These are phyloP conservation scores for Aeschynomene evenia DNA, from an alignment of 306 rosid genomes.

Conservation along the genomic window DNA sequence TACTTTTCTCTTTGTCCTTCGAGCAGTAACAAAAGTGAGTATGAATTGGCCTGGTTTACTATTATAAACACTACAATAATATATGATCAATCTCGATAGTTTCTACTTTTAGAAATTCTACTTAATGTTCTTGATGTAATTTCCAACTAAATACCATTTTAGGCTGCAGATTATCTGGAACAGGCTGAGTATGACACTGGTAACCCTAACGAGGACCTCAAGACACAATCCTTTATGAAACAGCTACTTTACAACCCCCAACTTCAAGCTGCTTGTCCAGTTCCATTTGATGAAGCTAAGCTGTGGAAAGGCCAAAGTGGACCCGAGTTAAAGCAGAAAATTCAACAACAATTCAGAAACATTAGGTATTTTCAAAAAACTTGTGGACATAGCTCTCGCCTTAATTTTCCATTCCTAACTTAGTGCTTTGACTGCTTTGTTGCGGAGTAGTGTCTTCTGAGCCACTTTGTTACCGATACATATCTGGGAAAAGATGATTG, in stretches of 20 bases:
- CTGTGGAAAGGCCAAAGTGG: slow-evolving; percentile 96
- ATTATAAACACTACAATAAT: not conserved
- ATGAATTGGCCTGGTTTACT: slow-evolving; percentile 8
- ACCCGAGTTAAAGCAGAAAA: slow-evolving; percentile 87
- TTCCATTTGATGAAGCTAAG: slow-evolving; percentile 97
- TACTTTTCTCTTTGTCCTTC: slow-evolving; percentile 88
- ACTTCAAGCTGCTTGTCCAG: slow-evolving; percentile 94
- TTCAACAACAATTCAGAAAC: slow-evolving; percentile 92
- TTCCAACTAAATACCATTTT: slow-evolving; percentile 32
- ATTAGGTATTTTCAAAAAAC: slow-evolving; percentile 58
- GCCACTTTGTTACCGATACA: not conserved
- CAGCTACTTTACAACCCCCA: slow-evolving; percentile 76
- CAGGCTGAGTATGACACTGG: slow-evolving; percentile 93
- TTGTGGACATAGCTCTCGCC: slow-evolving; percentile 1
- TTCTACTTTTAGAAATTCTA: not conserved
- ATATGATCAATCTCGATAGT: slow-evolving; percentile 5
- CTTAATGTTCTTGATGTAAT: slow-evolving; percentile 27
- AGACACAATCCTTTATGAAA: slow-evolving; percentile 71
- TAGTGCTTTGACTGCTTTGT: not conserved
- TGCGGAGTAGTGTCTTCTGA: not conserved
- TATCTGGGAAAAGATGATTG: slow-evolving; percentile 16
- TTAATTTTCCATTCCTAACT: not conserved
- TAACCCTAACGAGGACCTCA: slow-evolving; percentile 70
- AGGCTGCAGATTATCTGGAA: slow-evolving; percentile 93
- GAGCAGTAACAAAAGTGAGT: slow-evolving; percentile 94